Percentiles rank a stretch among this genome's conserved stretches.
Evolutionary conservation across 306 rosid species (phyloP).

Genomic region (Cucurbita ficifolia): DNA sequence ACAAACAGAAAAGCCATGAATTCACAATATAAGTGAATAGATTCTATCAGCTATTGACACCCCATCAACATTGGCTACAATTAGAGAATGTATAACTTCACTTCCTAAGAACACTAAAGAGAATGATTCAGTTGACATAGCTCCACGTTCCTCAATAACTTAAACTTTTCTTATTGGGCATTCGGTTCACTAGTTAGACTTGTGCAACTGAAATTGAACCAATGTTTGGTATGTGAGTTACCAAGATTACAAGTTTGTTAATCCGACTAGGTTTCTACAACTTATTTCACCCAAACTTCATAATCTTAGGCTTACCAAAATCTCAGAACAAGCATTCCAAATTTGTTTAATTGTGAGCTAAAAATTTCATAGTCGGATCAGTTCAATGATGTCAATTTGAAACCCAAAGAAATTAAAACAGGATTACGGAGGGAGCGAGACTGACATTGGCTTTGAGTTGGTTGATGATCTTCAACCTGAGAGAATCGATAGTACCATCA

Average conservation of each 20-base stretch:
- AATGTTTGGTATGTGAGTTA: neutral
- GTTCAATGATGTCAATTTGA: neutral
- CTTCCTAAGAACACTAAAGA: neutral
- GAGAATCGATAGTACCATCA: constrained; percentile 85
- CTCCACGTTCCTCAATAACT: neutral
- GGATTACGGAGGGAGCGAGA: neutral
- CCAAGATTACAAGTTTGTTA: neutral
- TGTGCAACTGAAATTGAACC: neutral
- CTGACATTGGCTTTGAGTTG: constrained; percentile 91
- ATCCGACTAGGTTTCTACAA: neutral
- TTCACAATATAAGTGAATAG: neutral
- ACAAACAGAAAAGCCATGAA: neutral
- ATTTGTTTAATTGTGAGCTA: neutral
- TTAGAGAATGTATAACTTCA: neutral
- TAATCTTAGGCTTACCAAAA: neutral
- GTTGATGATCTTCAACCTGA: constrained; percentile 87
- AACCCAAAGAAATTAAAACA: too few relatives aligned
- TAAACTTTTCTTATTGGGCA: neutral
- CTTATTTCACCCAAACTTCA: neutral
- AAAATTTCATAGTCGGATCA: neutral
- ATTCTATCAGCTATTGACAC: neutral
- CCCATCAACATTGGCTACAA: neutral
- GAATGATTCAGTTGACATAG: neutral
- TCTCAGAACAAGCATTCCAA: neutral
- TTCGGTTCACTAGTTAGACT: neutral